Conservation (phyloP, 495 filamentous ascomycete genomes). For the Sphaerosporella brunnea region DNA sequence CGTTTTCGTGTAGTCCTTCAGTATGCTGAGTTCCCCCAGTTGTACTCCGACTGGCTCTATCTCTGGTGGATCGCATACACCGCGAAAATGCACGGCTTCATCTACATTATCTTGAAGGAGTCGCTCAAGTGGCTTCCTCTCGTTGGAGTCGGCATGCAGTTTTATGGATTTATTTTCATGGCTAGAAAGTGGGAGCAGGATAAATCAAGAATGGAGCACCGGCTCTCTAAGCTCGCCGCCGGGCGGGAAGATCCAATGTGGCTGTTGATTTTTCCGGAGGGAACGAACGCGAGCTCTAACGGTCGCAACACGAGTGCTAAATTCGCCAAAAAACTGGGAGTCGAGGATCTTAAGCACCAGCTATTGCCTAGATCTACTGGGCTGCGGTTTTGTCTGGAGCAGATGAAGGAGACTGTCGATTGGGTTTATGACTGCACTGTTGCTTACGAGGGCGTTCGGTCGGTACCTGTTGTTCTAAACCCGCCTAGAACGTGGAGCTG, state of each 20-base stretch:
- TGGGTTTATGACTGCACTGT: conserved; percentile 77
- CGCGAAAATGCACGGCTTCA: conserved; percentile 55
- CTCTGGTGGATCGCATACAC: conserved; percentile 78
- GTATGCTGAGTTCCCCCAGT: conserved; percentile 24
- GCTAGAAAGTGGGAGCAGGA: conserved; percentile 67
- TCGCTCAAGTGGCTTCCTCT: conserved; percentile 60
- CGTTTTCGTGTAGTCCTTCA: background rate
- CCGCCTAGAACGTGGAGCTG: conserved; percentile 1
- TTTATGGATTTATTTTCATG: conserved; percentile 72
- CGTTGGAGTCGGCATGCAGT: conserved; percentile 57
- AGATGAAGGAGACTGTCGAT: conserved; percentile 51
- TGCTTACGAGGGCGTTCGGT: conserved; percentile 67
- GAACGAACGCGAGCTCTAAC: conserved; percentile 57
- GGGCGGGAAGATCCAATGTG: conserved; percentile 59
- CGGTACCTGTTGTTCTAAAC: conserved; percentile 30
- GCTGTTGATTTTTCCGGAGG: conserved; percentile 70
- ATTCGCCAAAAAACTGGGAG: conserved; percentile 51
- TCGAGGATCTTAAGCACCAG: conserved; percentile 47
- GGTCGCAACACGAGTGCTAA: conserved; percentile 42
- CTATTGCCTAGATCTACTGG: conserved; percentile 63
- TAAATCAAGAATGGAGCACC: conserved; percentile 47
- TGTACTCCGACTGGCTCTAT: conserved; percentile 81
- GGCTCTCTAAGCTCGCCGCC: conserved; percentile 49
- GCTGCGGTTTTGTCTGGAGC: conserved; percentile 53
- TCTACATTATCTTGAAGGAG: conserved; percentile 76